Conservation (phyloP, 2,329 filamentous ascomycete species). For the Amauroascus verrucosus region DNA sequence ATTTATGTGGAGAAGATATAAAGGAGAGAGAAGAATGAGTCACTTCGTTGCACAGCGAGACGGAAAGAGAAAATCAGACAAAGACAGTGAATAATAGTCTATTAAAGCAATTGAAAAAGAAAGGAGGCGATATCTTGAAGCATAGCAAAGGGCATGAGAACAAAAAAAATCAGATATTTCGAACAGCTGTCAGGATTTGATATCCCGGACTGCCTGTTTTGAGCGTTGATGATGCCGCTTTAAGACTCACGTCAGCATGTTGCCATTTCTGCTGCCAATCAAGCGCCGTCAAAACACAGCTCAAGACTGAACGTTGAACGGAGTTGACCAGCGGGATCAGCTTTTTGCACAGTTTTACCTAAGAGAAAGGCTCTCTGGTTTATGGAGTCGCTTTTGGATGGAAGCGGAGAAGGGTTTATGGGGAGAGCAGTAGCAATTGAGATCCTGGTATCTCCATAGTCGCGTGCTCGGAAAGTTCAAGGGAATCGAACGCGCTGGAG, state of each 20-base stretch:
- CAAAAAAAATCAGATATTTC: neutral
- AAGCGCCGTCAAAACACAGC: neutral
- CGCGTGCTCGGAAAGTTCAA: neutral
- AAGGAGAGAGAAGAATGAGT: neutral
- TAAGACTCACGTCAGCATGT: neutral
- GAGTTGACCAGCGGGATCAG: neutral
- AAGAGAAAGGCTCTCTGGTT: neutral
- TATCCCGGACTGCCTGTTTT: slow-evolving; percentile 1
- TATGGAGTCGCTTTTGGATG: neutral
- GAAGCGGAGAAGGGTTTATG: neutral
- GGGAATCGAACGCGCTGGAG: neutral
- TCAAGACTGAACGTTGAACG: neutral
- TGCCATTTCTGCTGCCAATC: neutral
- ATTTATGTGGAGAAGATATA: neutral
- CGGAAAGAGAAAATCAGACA: neutral
- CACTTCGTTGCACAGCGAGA: neutral
- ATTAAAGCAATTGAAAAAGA: neutral
- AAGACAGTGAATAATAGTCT: neutral
- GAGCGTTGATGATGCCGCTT: neutral
- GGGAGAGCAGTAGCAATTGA: neutral
- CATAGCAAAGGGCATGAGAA: neutral
- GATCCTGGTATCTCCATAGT: neutral
- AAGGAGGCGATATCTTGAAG: neutral
- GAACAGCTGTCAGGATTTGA: neutral
- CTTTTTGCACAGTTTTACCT: neutral